Percentiles rank a stretch among this genome's conserved stretches.
These are phyloP conservation scores for Raddia guianensis DNA, from an alignment of 176 grass and related monocot genomes.

Conservation along the genomic window DNA sequence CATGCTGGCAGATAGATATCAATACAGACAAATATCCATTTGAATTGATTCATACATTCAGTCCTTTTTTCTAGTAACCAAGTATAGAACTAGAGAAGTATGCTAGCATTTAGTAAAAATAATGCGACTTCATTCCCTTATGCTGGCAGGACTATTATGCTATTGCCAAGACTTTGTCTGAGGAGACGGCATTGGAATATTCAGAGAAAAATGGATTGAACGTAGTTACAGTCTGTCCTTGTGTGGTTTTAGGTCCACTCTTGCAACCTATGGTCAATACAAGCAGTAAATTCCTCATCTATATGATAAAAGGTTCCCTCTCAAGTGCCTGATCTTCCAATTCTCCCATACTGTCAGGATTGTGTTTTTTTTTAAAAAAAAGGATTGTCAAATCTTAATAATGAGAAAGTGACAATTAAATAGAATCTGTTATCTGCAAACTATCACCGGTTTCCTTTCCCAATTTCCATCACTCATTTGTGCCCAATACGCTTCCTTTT, in stretches of 20 bases:
- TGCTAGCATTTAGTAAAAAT: not conserved
- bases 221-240: slow-evolving; percentile 44
- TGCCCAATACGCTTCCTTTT: not conserved
- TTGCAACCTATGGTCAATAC: slow-evolving; percentile 41
- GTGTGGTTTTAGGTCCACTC: slow-evolving; percentile 38
- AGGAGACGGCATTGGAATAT: slow-evolving; percentile 45
- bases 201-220: slow-evolving; percentile 34
- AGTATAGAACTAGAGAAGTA: not conserved
- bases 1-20: not conserved
- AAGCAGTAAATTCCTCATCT: slow-evolving; percentile 20
- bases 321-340: not conserved
- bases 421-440: slow-evolving; percentile 16
- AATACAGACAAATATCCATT: not conserved
- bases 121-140: not conserved
- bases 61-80: not conserved
- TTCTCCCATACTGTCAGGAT: slow-evolving; percentile 8
- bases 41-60: not conserved
- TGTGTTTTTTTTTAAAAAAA: not conserved
- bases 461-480: not conserved
- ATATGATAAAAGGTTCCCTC: slow-evolving; percentile 40
- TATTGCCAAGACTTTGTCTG: slow-evolving; percentile 49
- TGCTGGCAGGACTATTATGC: slow-evolving; percentile 45
- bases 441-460: not conserved
- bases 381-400: not conserved
- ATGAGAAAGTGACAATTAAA: not conserved